These are phyloP conservation scores for Blastobotrys serpentis DNA, from an alignment of 1,139 yeast species.

Conservation along the genomic window DNA sequence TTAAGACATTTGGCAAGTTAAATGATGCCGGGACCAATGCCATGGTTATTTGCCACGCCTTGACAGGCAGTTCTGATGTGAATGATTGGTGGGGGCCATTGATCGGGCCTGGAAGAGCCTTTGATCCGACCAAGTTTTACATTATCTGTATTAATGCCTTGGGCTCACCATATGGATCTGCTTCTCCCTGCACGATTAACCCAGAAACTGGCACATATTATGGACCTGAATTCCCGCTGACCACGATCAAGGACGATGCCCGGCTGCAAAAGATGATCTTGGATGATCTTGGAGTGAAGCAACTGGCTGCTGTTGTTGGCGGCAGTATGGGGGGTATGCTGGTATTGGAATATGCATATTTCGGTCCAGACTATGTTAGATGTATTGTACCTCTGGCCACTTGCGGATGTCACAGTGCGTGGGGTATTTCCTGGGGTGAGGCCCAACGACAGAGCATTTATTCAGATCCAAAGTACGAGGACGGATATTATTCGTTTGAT, in stretches of 20 bases:
- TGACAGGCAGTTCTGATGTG: constrained; percentile 93
- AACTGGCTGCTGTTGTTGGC: constrained; percentile 83
- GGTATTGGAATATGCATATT: constrained; percentile 80
- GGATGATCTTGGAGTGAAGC: constrained; percentile 67
- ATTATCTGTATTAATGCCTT: constrained; percentile 84
- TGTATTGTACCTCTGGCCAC: constrained; percentile 85
- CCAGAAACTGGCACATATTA: constrained; percentile 69
- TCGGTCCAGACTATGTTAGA: constrained; percentile 67
- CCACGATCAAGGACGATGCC: constrained; percentile 89
- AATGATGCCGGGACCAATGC: constrained; percentile 68
- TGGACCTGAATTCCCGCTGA: constrained; percentile 94
- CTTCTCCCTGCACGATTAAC: constrained; percentile 81
- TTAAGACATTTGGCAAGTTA: constrained; percentile 90
- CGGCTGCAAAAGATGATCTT: constrained; percentile 71
- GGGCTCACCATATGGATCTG: constrained; percentile 96
- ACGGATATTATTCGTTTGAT: constrained; percentile 76
- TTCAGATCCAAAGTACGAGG: constrained; percentile 87
- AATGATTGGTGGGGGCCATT: constrained; percentile 99
- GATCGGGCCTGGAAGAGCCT: constrained; percentile 79
- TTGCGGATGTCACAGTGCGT: constrained; percentile 90
- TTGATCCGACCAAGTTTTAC: constrained; percentile 85
- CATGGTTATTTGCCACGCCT: constrained; percentile 87
- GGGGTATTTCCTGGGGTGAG: constrained; percentile 99
- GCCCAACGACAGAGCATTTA: constrained; percentile 95
- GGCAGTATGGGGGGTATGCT: constrained; percentile 99